Base-by-base conservation (phyloP, 106 monocot species). In the Xerophyta viscosa region DNA sequence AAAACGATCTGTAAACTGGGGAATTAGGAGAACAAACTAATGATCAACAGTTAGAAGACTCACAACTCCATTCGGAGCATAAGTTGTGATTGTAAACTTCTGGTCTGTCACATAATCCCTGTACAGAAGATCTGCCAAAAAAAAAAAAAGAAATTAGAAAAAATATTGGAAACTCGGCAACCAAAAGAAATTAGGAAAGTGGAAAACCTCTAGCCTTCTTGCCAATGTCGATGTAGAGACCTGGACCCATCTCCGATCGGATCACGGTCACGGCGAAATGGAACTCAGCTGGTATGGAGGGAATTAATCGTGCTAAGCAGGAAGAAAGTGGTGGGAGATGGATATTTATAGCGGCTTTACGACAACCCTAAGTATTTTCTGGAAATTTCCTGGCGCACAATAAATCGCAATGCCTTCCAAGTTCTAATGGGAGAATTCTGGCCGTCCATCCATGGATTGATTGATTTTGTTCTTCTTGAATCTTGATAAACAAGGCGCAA, bases 171-270 rank as follows among this genome's bases (percentile, higher is more conserved):
- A 54, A 54, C 9, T 11, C 7, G 8, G 31, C 18, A 54, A 20
- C 31, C 31, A 31, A 9, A 30, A 20, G 3, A 54, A 39, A 15
- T 12, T 2, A 39, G 15, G 3, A 39, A 22, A 19, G 24, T 13
- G 22, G 1, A 10, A 41, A 8, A 84, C 84, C 84, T 79, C 75
- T 71, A 24, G 84, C 71, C 58, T 84, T 84, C 75, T 66, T 84
- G 50, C 84, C 79, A 61, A 84, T 84, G 12, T 84, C 84, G 31
- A 71, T 27, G 64, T 84, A 84, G 56, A 84, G 79, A 26, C 84
- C 84, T 3, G 84, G 84, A 51, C 75, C 84, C 71, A 79, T 75
- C 60, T 45, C 51, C 37, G 1, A 11, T 36, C 54, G 54, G 36
- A 33, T 33, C 20, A 33, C 9, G 21, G 5, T 15, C 13, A 2